Evolutionary conservation across 257 asterid species (phyloP).

Genomic region (Thymus quinquecostatus): DNA sequence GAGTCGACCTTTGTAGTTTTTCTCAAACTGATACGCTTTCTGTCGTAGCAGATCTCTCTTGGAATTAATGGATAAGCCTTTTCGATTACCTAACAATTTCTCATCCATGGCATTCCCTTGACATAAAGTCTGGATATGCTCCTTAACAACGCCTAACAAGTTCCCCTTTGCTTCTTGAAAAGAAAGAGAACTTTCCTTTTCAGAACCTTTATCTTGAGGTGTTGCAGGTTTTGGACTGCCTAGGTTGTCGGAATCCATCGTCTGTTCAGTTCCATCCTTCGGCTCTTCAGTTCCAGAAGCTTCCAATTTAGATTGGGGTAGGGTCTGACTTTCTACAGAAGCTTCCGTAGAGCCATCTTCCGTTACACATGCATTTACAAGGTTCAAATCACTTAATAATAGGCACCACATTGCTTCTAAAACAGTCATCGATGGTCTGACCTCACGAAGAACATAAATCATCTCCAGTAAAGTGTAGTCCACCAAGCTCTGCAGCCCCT

Average conservation of each 20-base stretch:
- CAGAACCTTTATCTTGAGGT: constrained; percentile 30
- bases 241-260: constrained; percentile 32
- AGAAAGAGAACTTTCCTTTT: constrained; percentile 39
- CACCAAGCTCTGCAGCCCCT: constrained; percentile 56
- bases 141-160: constrained; percentile 34
- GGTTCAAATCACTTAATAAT: constrained; percentile 67
- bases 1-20: constrained; percentile 56
- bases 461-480: constrained; percentile 75
- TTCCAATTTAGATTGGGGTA: constrained; percentile 32
- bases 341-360: constrained; percentile 43
- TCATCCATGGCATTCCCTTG: constrained; percentile 44
- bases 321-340: constrained; percentile 30
- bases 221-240: constrained; percentile 28
- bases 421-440: constrained; percentile 56
- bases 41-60: constrained; percentile 69
- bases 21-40: constrained; percentile 65
- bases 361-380: constrained; percentile 58
- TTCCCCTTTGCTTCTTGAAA: constrained; percentile 46
- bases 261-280: constrained; percentile 32
- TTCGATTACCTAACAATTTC: constrained; percentile 43
- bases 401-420: constrained; percentile 82
- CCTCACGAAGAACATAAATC: constrained; percentile 71
- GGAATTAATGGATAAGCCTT: constrained; percentile 44
- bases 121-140: constrained; percentile 29
- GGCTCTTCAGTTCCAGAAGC: constrained; percentile 34